phyloP scores from a whole-genome alignment of 2,329 filamentous ascomycete genomes.

The Arthrinium puccinioides region DNA sequence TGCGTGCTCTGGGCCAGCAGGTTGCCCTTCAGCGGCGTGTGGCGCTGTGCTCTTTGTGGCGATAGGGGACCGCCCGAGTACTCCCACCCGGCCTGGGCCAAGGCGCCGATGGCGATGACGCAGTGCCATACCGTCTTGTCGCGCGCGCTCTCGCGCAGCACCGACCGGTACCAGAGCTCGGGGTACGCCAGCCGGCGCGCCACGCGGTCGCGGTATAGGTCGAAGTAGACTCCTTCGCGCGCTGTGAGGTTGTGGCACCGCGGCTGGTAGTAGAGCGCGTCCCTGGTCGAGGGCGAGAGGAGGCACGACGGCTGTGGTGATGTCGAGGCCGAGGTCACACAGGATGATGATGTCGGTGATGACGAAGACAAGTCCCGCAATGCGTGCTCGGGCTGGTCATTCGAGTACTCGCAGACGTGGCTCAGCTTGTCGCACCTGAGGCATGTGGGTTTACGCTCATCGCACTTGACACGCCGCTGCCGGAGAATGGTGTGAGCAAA shows the following conservation, averaged over 20 bases:
- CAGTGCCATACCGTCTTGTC: not conserved
- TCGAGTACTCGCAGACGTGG: not conserved
- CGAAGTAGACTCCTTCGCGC: conserved; percentile 1
- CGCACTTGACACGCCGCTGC: conserved; percentile 1
- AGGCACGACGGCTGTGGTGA: too few relatives aligned
- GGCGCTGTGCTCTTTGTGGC: not conserved
- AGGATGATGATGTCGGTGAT: too few relatives aligned
- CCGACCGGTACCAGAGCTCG: conserved; percentile 1
- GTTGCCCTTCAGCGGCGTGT: not conserved
- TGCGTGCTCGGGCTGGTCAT: not conserved
- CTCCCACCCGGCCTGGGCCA: not conserved
- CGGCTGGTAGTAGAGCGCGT: not conserved
- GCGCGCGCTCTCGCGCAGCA: conserved; percentile 1
- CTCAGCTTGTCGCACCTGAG: conserved; percentile 2
- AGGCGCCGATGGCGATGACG: conserved; percentile 1
- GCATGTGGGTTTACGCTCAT: conserved; percentile 1
- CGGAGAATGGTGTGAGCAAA: not conserved
- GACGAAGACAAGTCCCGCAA: not conserved
- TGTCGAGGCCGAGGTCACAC: too few relatives aligned
- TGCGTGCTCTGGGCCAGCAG: not conserved
- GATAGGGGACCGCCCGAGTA: not conserved
- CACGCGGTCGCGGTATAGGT: not conserved
- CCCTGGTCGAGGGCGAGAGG: too few relatives aligned
- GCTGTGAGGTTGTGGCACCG: conserved; percentile 1
- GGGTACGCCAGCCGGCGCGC: not conserved